Evolutionary conservation across 257 asterid species (phyloP).

Genomic region (Orobanche coerulescens): DNA sequence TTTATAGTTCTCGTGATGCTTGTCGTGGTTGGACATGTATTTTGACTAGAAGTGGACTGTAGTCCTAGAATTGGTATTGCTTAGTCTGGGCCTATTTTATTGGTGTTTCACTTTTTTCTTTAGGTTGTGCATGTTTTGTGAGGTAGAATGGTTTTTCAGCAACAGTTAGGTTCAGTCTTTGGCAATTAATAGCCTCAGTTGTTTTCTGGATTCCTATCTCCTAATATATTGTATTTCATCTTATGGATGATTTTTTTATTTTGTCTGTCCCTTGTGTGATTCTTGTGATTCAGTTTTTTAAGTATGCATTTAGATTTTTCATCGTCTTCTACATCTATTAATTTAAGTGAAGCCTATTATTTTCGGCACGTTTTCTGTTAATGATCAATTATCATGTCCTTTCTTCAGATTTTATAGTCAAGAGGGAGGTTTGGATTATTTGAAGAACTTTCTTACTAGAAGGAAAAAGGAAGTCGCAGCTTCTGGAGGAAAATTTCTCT

Average conservation of each 20-base stretch:
- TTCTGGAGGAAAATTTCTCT: constrained; percentile 36
- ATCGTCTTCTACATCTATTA: neutral
- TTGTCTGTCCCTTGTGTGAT: neutral
- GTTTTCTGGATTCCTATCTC: neutral
- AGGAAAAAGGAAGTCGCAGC: constrained; percentile 44
- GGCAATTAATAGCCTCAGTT: neutral
- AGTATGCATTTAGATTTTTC: neutral
- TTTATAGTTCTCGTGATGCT: neutral
- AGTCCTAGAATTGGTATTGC: neutral
- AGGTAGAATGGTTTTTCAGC: neutral
- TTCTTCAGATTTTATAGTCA: constrained; percentile 23
- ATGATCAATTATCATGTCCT: neutral
- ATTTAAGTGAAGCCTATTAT: neutral
- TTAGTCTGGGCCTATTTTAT: neutral
- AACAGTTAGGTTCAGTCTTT: neutral
- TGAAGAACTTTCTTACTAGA: constrained; percentile 30
- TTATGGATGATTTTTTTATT: neutral
- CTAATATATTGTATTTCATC: neutral
- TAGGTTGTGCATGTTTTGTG: neutral
- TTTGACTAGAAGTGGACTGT: constrained; percentile 7
- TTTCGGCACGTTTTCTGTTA: neutral
- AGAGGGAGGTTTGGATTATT: constrained; percentile 30
- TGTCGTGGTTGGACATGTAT: neutral
- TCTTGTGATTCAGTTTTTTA: neutral
- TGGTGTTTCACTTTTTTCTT: neutral